Conservation (phyloP, 2,329 filamentous ascomycete genomes). For the Alternaria sp. region DNA sequence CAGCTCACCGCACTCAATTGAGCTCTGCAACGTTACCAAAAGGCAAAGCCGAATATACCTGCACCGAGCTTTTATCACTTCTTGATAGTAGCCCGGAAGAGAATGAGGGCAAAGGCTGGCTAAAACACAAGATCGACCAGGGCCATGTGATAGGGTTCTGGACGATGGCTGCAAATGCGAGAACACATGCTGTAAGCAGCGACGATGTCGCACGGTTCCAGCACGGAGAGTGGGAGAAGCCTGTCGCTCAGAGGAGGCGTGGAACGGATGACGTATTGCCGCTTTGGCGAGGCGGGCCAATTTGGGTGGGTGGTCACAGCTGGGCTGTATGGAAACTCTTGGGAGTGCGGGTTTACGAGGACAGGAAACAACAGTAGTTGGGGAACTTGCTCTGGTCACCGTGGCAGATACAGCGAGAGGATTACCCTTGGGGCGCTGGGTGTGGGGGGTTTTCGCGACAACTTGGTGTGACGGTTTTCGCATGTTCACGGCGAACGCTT, state of each 20-base stretch:
- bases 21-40: constrained; percentile 12
- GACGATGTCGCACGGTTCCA: constrained; percentile 33
- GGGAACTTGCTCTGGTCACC: neutral
- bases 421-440: neutral
- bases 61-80: constrained; percentile 25
- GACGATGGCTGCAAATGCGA: constrained; percentile 28
- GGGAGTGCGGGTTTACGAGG: constrained; percentile 29
- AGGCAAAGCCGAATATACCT: constrained; percentile 25
- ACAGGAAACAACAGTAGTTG: constrained; percentile 15
- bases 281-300: constrained; percentile 34
- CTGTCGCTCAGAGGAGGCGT: constrained; percentile 20
- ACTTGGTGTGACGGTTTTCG: neutral
- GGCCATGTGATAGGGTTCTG: constrained; percentile 34
- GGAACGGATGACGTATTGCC: constrained; percentile 27
- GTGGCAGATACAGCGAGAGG: neutral
- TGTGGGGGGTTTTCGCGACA: neutral
- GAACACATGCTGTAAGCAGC: constrained; percentile 28
- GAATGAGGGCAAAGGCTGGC: constrained; percentile 16
- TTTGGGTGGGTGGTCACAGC: constrained; percentile 29
- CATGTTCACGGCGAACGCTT: neutral
- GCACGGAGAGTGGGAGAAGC: constrained; percentile 32
- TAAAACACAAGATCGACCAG: constrained; percentile 29
- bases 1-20: constrained; percentile 29
- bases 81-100: neutral
- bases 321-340: constrained; percentile 31